Conservation (phyloP, 2,329 filamentous ascomycete species). For the Xylariaceae sp. region DNA sequence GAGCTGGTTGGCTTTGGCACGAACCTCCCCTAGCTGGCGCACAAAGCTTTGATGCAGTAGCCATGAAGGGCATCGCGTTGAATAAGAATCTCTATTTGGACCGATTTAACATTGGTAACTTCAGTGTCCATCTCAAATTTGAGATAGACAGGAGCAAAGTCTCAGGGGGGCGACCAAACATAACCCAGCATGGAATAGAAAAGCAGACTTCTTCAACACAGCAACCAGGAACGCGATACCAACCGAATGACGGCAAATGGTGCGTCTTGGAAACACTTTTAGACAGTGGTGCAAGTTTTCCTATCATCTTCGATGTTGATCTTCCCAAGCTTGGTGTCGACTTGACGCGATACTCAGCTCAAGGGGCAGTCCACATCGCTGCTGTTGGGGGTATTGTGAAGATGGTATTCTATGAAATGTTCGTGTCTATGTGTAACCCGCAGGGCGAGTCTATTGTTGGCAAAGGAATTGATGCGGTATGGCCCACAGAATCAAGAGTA, state of each 20-base stretch:
- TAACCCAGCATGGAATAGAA: background rate
- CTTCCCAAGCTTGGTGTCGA: slow-evolving; percentile 35
- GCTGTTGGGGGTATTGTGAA: slow-evolving; percentile 18
- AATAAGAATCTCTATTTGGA: slow-evolving; percentile 3
- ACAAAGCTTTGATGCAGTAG: slow-evolving; percentile 17
- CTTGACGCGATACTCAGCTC: slow-evolving; percentile 35
- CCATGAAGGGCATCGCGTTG: slow-evolving; percentile 34
- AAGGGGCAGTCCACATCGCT: slow-evolving; percentile 26
- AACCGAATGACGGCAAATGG: slow-evolving; percentile 20
- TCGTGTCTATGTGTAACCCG: slow-evolving; percentile 30
- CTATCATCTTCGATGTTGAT: slow-evolving; percentile 37
- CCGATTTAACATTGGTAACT: slow-evolving; percentile 26
- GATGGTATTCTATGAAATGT: slow-evolving; percentile 36
- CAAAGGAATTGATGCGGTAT: slow-evolving; percentile 23
- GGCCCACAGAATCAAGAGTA: slow-evolving; percentile 22
- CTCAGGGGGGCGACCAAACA: background rate
- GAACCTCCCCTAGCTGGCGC: slow-evolving; percentile 39
- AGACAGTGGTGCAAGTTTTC: slow-evolving; percentile 44
- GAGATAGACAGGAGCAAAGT: slow-evolving; percentile 5
- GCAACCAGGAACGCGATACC: background rate
- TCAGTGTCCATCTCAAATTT: slow-evolving; percentile 16
- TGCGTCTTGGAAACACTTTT: slow-evolving; percentile 36
- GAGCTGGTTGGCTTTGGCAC: slow-evolving; percentile 45
- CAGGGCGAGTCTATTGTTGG: slow-evolving; percentile 26
- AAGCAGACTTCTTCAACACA: background rate